Base-by-base conservation (phyloP, 164 flowering plant species). In the Liriodendron chinense region DNA sequence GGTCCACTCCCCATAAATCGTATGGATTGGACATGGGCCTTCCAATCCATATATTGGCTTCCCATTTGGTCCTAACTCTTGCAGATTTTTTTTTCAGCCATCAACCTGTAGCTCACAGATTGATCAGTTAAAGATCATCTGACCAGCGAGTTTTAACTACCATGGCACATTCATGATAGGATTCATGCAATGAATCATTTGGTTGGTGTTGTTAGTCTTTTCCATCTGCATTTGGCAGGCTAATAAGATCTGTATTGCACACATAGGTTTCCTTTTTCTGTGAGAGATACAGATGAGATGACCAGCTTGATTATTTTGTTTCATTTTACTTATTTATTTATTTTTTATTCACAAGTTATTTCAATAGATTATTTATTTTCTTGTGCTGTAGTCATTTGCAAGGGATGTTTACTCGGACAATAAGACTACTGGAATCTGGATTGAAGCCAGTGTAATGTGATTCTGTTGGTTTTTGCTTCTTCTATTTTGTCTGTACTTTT, bases 401-500 rank as follows among this genome's bases (percentile, higher is more conserved):
- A 78, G 99, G 99, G 72, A 92, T 96, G 99, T 93, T 96, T 72
- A 59, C 83, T 28, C 88, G 97, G 72, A 96, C 98, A 4, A 92
- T 93, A 76, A 87, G 98, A 79, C 97, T 96, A 74, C 83, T 96
- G 77, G 99, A 96, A 84, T 84, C 98, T 74, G 99, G 98, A 82
- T 79, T 94, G 49, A 94, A 94, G 87, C 99, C 99, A 28, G 88
- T 92, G 99, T 94, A 90, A 87, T 69, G 69, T 76, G 1, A 62
- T 71, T 67, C 72, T 20, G 18, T 16, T 57, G n/a, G 43, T 63
- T 25, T 34, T 28, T 65, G 23, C 24, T 16, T 43, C 21, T 13
- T 28, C 23, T 57, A 53, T 71, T n/a, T n/a, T 66, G 28, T 72
- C 1, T 7, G 12, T 64, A 50, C 23, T 26, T 3, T 43, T 10